Base-by-base conservation (phyloP, 805 yeast genomes). In the Tetrapisispora iriomotensis region DNA sequence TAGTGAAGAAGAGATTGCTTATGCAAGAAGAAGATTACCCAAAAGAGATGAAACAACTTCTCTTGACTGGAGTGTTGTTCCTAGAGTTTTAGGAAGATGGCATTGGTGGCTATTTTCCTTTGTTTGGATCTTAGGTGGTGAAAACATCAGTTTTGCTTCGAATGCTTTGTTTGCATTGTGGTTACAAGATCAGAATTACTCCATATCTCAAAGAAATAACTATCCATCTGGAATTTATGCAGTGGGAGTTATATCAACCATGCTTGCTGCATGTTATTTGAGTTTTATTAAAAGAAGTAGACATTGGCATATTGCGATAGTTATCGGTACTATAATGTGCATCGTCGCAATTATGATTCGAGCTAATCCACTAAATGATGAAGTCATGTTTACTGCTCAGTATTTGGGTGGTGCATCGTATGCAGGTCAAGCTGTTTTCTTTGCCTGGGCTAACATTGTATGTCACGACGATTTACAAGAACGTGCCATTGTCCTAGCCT, bases 391-490 rank as follows among this genome's bases (percentile, higher is more conserved):
- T 50, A 65, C 71, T 13, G 77, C 79, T 1, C 80, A 75, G 38
- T 75, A 74, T 44, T 40, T 75, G 2, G 66, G 76, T 28, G 81
- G 80, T 12, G 50, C 71, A 13, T 54, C 76, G 0, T 75, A 68
- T 46, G 75, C 80, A 26, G 80, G 78, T 4, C 82, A 77, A 44
- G 72, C 82, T 0, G 65, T 71, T 0, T 72, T 73, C 53, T 72
- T 77, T 37, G 73, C 81, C 0, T 77, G 82, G 82, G 79, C 79
- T 3, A 76, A 77, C 47, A 62, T 73, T 34, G 72, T 74, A 1
- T 73, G 79, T 44, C 66, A 70, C 24, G 66, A 72, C 44, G 84
- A 79, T 53, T 54, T 74, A 20, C 76, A 78, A 60, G 80, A 75
- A 49, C 65, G 83, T 50, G 80, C 83, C 0, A 63, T 78, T 34